Evolutionary conservation across 176 grass and related monocot species (phyloP), one percentile per base, ranked within the genome.

Genomic region (Cenchrus purpureus): DNA sequence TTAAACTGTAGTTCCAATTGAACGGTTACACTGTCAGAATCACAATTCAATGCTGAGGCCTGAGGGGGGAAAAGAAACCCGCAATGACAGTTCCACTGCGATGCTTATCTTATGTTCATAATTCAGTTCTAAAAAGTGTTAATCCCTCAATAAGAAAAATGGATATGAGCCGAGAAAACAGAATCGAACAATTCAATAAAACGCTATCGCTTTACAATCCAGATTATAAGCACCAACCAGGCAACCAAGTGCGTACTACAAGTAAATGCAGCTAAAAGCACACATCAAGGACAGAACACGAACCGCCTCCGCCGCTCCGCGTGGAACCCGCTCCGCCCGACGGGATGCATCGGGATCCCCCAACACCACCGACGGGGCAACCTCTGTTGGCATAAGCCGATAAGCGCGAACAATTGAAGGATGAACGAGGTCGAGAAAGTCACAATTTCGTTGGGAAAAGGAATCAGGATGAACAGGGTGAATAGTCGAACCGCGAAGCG

Each of bases 241-340:
- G 45, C 45, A 46, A 8, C 45, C 45, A 46, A 50, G 51, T 40
- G 51, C 29, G 37, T 73, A 88, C 51, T 40, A 40, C 37, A 70
- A 28, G 42, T 56, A 76, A 46, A 46, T 46, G 45, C 16, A 65
- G 73, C 22, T 12, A 15, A 61, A 48, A 78, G 20, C 28, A 34
- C 7, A 77, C 48, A 62, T 40, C 45, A 78, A 40, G 50, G 0
- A 65, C 20, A 54, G 10, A 74, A 54, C 20, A 79, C 74, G 51
- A 66, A 91, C 89, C 80, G 53, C 76, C 69, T 91, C 75, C 80
- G 60, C 53, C n/a, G 62, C 9, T 69, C 58, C 8, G 85, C 68
- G 1, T 48, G 80, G 76, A 75, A 75, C 7, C 12, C 52, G 17
- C 80, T 87, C 60, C 1, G 34, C 3, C n/a, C 68, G 17, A 53